A percentile compares a stretch with the other conserved stretches of the same genome.
phyloP scores from a whole-genome alignment of 371 early-diverging fungal genomes.

The Fennellomyces sp. region DNA sequence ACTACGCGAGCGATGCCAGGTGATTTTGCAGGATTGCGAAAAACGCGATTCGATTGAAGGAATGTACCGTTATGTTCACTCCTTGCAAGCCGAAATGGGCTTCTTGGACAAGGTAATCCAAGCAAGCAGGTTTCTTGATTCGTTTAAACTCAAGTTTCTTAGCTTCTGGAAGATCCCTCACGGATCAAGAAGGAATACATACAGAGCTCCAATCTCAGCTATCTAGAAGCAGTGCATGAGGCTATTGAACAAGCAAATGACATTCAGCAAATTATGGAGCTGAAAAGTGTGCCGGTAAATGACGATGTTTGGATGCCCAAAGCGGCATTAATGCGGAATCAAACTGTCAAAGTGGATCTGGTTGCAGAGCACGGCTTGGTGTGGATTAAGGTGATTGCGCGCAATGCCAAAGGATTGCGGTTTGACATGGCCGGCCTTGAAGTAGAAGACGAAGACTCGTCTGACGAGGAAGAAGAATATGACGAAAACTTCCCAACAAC shows the following conservation, averaged over 20 bases:
- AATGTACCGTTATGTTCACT: conserved; percentile 19
- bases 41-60: conserved; percentile 9
- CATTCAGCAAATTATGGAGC: conserved; percentile 36
- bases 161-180: conserved; percentile 34
- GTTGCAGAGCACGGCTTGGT: conserved; percentile 49
- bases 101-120: conserved; percentile 22
- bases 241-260: conserved; percentile 17
- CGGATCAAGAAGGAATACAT: conserved; percentile 41
- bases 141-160: too few species aligned
- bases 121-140: too few species aligned
- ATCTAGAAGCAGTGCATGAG: conserved; percentile 48
- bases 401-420: conserved; percentile 50
- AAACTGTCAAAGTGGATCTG: conserved; percentile 51
- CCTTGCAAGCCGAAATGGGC: conserved; percentile 15
- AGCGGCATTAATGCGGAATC: conserved; percentile 29
- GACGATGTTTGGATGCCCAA: conserved; percentile 29
- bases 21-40: conserved; percentile 10
- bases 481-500: not conserved
- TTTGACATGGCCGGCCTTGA: conserved; percentile 54
- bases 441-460: conserved; percentile 19
- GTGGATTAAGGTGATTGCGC: conserved; percentile 62
- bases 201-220: conserved; percentile 46
- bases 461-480: conserved; percentile 16
- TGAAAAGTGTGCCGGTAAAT: conserved; percentile 22
- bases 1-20: conserved; percentile 13